phyloP scores from a whole-genome alignment of 2,329 filamentous ascomycete genomes.

The Cryphonectria radicalis region DNA sequence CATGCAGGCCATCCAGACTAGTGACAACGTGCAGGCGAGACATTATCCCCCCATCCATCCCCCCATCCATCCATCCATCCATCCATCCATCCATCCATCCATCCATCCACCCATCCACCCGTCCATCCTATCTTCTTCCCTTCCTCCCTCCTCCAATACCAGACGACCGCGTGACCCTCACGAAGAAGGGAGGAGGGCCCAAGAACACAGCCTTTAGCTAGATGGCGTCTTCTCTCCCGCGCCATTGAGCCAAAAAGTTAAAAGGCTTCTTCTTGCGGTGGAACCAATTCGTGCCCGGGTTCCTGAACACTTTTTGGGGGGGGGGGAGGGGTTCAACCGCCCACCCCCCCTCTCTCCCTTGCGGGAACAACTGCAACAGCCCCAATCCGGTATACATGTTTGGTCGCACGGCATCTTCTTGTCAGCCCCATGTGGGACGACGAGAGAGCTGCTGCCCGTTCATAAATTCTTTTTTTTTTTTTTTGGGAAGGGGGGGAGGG shows the following conservation, averaged over 20 bases:
- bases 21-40: conserved; percentile 9
- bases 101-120: neutral
- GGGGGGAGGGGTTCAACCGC: neutral
- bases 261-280: neutral
- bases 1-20: neutral
- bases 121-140: neutral
- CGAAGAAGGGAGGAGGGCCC: too few species aligned
- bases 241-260: too few species aligned
- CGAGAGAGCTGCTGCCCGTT: too few species aligned
- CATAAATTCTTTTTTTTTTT: too few species aligned
- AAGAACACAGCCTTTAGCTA: too few species aligned
- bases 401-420: neutral
- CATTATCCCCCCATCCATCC: neutral
- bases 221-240: too few species aligned
- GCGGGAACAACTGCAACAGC: too few species aligned
- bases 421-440: too few species aligned
- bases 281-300: neutral
- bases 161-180: neutral
- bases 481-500: too few species aligned
- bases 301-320: neutral
- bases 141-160: neutral
- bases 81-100: too few species aligned
- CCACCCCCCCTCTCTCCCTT: too few species aligned
- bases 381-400: neutral
- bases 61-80: neutral